Evolutionary conservation across 345 rosid species (phyloP).

Genomic region (Acer saccharum): DNA sequence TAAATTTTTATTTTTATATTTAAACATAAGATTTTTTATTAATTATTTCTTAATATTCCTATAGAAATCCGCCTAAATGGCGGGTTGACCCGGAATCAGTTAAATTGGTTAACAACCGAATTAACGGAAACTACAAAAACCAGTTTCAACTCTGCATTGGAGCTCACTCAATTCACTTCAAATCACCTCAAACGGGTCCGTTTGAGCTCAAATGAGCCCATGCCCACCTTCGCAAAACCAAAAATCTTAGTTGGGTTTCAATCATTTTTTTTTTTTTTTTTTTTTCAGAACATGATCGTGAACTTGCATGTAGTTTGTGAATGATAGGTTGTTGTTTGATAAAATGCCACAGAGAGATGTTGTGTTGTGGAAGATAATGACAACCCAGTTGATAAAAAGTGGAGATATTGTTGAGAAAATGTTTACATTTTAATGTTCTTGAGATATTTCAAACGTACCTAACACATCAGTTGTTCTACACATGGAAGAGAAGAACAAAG

Average conservation of each 20-base stretch:
- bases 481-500: conserved; percentile 38
- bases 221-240: conserved; percentile 32
- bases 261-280: conserved; percentile 24
- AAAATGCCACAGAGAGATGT: conserved; percentile 38
- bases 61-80: too few relatives aligned
- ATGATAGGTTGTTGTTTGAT: conserved; percentile 33
- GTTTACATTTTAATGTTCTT: conserved; percentile 37
- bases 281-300: conserved; percentile 23
- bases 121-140: background rate
- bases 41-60: too few relatives aligned
- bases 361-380: conserved; percentile 30
- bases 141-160: background rate
- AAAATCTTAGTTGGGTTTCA: conserved; percentile 28
- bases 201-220: conserved; percentile 39
- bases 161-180: too few relatives aligned
- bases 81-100: background rate
- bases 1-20: too few relatives aligned
- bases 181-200: conserved; percentile 15
- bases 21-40: too few relatives aligned
- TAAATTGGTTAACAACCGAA: background rate
- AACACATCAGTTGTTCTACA: conserved; percentile 48
- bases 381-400: conserved; percentile 25
- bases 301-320: conserved; percentile 24
- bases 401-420: conserved; percentile 33
- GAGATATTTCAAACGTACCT: conserved; percentile 38